Percentiles rank a stretch among this genome's conserved stretches.
phyloP scores from a whole-genome alignment of 345 rosid genomes.

The Microthlaspi erraticum region DNA sequence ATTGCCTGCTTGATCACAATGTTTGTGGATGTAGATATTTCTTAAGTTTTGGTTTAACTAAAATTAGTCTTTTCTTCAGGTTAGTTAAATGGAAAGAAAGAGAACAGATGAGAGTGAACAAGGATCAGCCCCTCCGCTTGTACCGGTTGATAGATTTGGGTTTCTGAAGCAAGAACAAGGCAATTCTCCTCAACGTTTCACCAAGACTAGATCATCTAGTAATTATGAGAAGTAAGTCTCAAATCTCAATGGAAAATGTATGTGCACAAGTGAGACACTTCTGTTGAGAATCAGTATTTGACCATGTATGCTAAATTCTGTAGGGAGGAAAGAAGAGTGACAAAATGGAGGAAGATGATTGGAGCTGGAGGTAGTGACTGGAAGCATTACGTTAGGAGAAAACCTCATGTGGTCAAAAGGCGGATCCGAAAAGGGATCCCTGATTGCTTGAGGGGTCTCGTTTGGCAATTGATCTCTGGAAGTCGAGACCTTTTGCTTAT shows the following conservation, averaged over 20 bases:
- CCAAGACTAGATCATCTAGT: slow-evolving; percentile 56
- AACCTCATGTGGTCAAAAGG: slow-evolving; percentile 88
- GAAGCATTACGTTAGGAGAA: slow-evolving; percentile 87
- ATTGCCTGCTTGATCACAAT: slow-evolving; percentile 37
- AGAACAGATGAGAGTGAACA: slow-evolving; percentile 66
- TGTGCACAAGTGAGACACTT: too few species aligned
- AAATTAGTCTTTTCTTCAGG: slow-evolving; percentile 37
- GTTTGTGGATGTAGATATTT: slow-evolving; percentile 31
- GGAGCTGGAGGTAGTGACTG: slow-evolving; percentile 98
- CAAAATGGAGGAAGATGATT: slow-evolving; percentile 99
- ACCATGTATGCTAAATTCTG: slow-evolving; percentile 18
- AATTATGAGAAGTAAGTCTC: slow-evolving; percentile 60
- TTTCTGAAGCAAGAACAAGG: slow-evolving; percentile 69
- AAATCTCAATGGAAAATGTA: slow-evolving; percentile 22
- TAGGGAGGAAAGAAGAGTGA: slow-evolving; percentile 87
- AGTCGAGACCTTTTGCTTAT: slow-evolving; percentile 91
- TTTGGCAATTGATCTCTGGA: slow-evolving; percentile 97
- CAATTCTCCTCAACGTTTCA: slow-evolving; percentile 55
- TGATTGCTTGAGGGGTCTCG: slow-evolving; percentile 97
- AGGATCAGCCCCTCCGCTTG: slow-evolving; percentile 66
- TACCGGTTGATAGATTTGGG: slow-evolving; percentile 75
- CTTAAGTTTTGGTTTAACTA: slow-evolving; percentile 25
- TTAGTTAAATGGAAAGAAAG: slow-evolving; percentile 69
- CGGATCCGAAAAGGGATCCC: slow-evolving; percentile 92
- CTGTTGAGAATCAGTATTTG: slow-evolving; percentile 1